phyloP scores from a whole-genome alignment of 192 early-diverging fungal species.

The Coemansia sp. region DNA sequence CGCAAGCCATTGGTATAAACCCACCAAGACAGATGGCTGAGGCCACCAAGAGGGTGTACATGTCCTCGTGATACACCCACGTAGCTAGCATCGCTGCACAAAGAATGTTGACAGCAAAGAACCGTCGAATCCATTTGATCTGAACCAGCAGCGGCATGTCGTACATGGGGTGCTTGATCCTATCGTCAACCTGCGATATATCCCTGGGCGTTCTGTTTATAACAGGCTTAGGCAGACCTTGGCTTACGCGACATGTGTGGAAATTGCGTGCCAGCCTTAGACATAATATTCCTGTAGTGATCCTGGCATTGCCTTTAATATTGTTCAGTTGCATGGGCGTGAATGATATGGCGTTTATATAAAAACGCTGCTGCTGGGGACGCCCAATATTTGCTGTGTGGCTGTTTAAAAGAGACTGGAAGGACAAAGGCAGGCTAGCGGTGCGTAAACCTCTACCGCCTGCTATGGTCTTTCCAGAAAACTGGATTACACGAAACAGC shows the following conservation, averaged over 20 bases:
- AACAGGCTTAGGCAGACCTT: too few relatives aligned
- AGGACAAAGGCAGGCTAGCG: neutral
- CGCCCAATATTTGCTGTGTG: neutral
- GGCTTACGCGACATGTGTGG: neutral
- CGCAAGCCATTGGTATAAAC: constrained; percentile 31
- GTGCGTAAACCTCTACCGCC: neutral
- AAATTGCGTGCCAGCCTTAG: neutral
- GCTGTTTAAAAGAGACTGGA: neutral
- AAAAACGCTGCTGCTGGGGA: neutral
- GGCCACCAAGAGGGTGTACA: constrained; percentile 35
- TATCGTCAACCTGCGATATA: neutral
- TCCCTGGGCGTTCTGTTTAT: too few relatives aligned
- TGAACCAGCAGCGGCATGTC: constrained; percentile 44
- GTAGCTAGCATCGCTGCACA: constrained; percentile 27
- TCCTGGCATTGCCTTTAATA: neutral
- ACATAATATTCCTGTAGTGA: neutral
- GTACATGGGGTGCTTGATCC: constrained; percentile 43
- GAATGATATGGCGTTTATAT: neutral
- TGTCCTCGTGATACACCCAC: constrained; percentile 34
- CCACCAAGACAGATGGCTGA: constrained; percentile 27
- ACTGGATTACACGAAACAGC: neutral
- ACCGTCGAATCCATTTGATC: constrained; percentile 30
- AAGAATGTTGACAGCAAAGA: constrained; percentile 39
- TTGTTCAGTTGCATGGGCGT: neutral
- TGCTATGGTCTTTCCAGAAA: neutral